Conservation (phyloP, 257 asterid species). For the Gentiana straminea region DNA sequence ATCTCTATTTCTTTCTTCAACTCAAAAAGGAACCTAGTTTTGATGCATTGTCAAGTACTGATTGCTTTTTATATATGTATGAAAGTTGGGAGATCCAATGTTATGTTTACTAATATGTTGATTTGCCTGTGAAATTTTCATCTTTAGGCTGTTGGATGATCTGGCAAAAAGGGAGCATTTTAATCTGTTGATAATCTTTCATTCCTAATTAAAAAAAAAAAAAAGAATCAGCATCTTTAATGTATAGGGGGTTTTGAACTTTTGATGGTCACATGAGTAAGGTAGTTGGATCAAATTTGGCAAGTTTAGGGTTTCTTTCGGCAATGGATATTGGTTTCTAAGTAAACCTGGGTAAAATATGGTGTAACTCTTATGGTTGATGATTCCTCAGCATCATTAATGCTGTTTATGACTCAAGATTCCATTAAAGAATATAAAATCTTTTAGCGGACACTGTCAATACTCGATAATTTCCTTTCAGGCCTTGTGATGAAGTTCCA, state of each 20-base stretch:
- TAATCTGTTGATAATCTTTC: background rate
- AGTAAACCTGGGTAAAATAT: background rate
- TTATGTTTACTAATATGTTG: too few species aligned
- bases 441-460: background rate
- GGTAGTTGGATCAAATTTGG: background rate
- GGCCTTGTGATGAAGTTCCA: slow-evolving; percentile 11
- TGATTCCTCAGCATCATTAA: background rate
- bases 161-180: background rate
- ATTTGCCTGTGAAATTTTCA: background rate
- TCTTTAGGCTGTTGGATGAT: too few species aligned
- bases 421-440: too few species aligned
- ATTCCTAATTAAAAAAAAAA: background rate
- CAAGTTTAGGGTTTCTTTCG: background rate
- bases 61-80: background rate
- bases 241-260: too few species aligned
- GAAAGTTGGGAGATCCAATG: too few species aligned
- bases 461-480: slow-evolving; percentile 1
- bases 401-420: background rate
- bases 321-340: background rate
- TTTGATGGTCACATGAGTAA: background rate
- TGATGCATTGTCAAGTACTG: background rate
- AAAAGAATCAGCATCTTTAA: background rate
- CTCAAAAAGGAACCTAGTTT: background rate
- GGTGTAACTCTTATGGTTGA: background rate
- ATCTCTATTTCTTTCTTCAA: background rate